Conservation (phyloP, 306 rosid species). For the Mucuna pruriens region DNA sequence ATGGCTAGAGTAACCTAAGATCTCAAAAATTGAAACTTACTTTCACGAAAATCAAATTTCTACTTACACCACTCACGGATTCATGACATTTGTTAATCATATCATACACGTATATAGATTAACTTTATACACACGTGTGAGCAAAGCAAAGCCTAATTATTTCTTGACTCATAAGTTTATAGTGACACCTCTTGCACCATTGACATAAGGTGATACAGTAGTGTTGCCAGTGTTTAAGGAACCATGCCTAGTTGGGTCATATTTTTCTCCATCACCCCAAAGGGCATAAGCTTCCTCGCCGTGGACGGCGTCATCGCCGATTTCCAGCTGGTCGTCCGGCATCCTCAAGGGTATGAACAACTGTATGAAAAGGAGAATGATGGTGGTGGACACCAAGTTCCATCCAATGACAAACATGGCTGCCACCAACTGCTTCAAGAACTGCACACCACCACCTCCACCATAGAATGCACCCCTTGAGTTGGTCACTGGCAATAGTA, state of each 20-base stretch:
- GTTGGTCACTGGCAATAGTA: slow-evolving; percentile 55
- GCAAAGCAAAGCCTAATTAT: background rate
- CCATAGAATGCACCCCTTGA: slow-evolving; percentile 90
- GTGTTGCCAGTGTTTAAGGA: slow-evolving; percentile 30
- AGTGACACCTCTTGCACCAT: slow-evolving; percentile 93
- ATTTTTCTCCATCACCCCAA: slow-evolving; percentile 98
- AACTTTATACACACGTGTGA: slow-evolving; percentile 6
- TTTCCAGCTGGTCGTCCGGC: slow-evolving; percentile 80
- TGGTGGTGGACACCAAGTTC: slow-evolving; percentile 86
- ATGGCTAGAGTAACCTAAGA: background rate
- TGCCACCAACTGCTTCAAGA: slow-evolving; percentile 78
- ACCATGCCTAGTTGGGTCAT: slow-evolving; percentile 82
- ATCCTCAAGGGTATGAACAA: slow-evolving; percentile 80
- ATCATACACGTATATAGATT: background rate
- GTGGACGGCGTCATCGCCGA: slow-evolving; percentile 95
- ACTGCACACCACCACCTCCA: slow-evolving; percentile 68
- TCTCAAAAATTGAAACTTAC: slow-evolving; percentile 16
- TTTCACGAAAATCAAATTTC: slow-evolving; percentile 29
- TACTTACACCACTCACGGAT: slow-evolving; percentile 26
- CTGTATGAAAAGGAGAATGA: slow-evolving; percentile 69
- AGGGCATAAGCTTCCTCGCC: slow-evolving; percentile 98
- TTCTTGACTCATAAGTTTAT: slow-evolving; percentile 53
- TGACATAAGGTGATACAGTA: slow-evolving; percentile 68
- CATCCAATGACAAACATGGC: slow-evolving; percentile 76
- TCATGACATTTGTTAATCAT: background rate